These are phyloP conservation scores for Termitomyces sp. DNA, from an alignment of 768 basidiomycete species.

Conservation along the genomic window DNA sequence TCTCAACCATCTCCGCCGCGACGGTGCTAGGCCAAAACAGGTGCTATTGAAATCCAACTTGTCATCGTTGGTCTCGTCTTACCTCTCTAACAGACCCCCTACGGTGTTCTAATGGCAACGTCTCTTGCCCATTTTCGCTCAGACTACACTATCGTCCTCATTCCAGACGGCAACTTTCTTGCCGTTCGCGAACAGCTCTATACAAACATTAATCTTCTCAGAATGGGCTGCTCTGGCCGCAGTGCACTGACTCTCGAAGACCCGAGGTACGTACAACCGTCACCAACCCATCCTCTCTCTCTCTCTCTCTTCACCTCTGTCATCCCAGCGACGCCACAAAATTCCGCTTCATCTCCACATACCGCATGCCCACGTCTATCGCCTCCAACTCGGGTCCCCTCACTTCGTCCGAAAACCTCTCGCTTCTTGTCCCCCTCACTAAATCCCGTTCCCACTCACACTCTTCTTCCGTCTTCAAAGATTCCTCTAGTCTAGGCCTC, in stretches of 20 bases:
- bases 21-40: slow-evolving; percentile 71
- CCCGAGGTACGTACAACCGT: slow-evolving; percentile 48
- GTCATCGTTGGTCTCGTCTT: not conserved
- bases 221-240: slow-evolving; percentile 83
- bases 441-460: slow-evolving; percentile 14
- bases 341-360: slow-evolving; percentile 71
- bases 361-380: slow-evolving; percentile 46
- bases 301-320: not conserved
- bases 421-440: slow-evolving; percentile 3
- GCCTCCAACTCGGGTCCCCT: not conserved
- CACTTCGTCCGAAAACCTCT: slow-evolving; percentile 14
- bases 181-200: slow-evolving; percentile 63
- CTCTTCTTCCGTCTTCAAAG: slow-evolving; percentile 10
- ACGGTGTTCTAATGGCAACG: slow-evolving; percentile 73
- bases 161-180: slow-evolving; percentile 66
- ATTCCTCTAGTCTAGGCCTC: too few relatives aligned
- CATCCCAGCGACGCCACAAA: slow-evolving; percentile 64
- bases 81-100: slow-evolving; percentile 37
- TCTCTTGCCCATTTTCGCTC: slow-evolving; percentile 85
- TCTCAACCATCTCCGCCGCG: slow-evolving; percentile 54
- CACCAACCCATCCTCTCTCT: not conserved
- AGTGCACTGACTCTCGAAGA: slow-evolving; percentile 71
- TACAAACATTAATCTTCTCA: slow-evolving; percentile 74
- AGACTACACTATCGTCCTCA: slow-evolving; percentile 78
- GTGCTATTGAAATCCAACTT: slow-evolving; percentile 16